Evolutionary conservation across 2,329 filamentous ascomycete genomes (phyloP), one percentile per base, ranked within the genome.

Genomic region (Arthrobotrys conoides): DNA sequence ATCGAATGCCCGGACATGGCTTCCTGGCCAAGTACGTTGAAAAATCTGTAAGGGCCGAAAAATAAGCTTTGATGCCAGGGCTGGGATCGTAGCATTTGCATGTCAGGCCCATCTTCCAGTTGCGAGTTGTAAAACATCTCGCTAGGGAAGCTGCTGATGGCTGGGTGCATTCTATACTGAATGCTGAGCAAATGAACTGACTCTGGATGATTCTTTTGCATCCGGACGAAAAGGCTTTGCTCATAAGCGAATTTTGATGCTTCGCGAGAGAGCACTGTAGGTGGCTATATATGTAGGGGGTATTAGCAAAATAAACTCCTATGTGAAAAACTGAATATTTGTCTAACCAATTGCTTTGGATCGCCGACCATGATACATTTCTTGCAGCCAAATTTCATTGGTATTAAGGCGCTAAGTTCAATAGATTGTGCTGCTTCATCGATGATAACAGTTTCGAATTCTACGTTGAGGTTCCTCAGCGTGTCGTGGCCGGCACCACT

Each of bases 131-230:
- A 99, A 85, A 99, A 99, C 65, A 94, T 91, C 81, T 88, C 87
- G 84, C 94, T 97, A 0, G 96, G 96, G 84, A 97, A 99, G 66
- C 87, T 85, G 84, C 94, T 97, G 83, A 99, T 99, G 81, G 96
- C 93, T 0, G 96, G 96, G 85, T 99, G 96, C 96, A 99, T 99
- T 85, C 96, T 96, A 84, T 99, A 99, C 83, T 99, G 96, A 71
- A 92, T 96, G 83, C 98, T 95, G n/a, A 99, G 89, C 27, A 99
- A 88, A 86, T 99, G 95, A 16, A 99, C 91, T 80, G 96, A 92
- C 36, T 92, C 87, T 0, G 93, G 93, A 82, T 95, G 91, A 80
- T 97, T 97, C 82, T 91, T 91, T 83, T 98, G 96, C 95, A 99
- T 99, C 38, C 96, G 92, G 68, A 98, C 96, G 86, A 99, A 99